Percentiles rank a stretch among this genome's conserved stretches.
phyloP scores from a whole-genome alignment of 2,329 filamentous ascomycete species.

The Clarireedia hainanense region DNA sequence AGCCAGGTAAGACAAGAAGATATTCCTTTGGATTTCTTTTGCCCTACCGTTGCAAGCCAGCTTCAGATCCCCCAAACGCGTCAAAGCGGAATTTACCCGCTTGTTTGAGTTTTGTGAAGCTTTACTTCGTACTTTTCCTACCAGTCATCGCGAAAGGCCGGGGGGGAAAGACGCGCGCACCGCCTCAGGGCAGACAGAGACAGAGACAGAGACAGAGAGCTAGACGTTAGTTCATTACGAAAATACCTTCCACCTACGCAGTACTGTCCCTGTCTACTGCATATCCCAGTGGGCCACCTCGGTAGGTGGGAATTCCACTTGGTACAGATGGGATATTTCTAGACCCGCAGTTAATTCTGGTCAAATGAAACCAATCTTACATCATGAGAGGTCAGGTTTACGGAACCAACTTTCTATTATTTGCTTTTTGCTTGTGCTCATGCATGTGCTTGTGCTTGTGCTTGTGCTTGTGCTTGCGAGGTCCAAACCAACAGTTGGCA shows the following conservation, averaged over 20 bases:
- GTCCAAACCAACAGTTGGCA: too few relatives aligned
- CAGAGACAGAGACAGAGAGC: too few relatives aligned
- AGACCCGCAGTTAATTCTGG: constrained; percentile 5
- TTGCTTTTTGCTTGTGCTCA: neutral
- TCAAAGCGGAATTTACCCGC: neutral
- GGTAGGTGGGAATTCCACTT: neutral
- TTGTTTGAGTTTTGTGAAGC: neutral
- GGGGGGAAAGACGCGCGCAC: too few relatives aligned
- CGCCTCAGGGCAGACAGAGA: too few relatives aligned
- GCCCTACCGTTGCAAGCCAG: too few relatives aligned
- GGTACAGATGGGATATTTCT: neutral
- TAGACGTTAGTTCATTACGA: too few relatives aligned
- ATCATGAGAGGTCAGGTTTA: neutral
- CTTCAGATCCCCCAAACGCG: neutral
- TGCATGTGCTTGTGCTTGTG: neutral
- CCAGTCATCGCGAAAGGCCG: too few relatives aligned
- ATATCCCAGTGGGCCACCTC: neutral
- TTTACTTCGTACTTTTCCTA: too few relatives aligned
- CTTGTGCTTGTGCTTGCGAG: neutral
- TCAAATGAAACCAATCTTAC: constrained; percentile 6
- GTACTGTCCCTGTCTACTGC: neutral
- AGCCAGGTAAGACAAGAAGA: too few relatives aligned
- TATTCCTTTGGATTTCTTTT: too few relatives aligned
- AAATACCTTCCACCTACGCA: neutral
- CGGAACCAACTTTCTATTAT: neutral